A percentile compares a stretch with the other conserved stretches of the same genome.
Evolutionary conservation across 352 stramenopile genomes (phyloP).

Genomic region (Elongisporangium undulatum): DNA sequence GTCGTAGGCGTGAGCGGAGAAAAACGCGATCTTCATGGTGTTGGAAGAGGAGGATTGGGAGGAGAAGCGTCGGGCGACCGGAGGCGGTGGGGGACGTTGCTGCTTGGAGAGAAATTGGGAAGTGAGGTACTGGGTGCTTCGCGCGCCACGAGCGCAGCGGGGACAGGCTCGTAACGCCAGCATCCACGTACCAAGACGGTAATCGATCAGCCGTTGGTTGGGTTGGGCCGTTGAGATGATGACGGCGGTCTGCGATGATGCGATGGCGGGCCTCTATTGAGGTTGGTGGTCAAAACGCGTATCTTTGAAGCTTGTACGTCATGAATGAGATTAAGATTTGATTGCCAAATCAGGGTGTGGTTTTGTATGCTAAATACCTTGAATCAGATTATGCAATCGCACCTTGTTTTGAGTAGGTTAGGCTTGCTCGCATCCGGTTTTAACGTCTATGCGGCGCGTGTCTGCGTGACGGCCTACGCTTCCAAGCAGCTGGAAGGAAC

Average conservation of each 20-base stretch:
- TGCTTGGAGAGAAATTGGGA: background rate
- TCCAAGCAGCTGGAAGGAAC: background rate
- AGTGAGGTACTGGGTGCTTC: background rate
- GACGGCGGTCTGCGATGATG: background rate
- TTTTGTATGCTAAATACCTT: background rate
- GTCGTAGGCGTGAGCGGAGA: conserved; percentile 46
- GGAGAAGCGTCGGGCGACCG: background rate
- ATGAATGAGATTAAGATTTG: background rate
- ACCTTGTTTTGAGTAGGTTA: background rate
- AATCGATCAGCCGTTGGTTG: background rate
- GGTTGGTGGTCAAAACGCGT: background rate
- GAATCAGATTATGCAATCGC: background rate
- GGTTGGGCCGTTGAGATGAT: no score
- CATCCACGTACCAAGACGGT: background rate
- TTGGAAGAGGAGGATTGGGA: background rate
- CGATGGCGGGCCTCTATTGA: background rate
- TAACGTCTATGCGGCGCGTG: background rate
- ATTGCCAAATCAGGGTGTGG: background rate
- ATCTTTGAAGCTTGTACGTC: background rate
- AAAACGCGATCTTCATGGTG: conserved; percentile 59
- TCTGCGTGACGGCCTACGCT: background rate
- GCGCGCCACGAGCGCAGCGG: background rate
- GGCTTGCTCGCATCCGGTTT: background rate
- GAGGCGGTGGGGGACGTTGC: background rate
- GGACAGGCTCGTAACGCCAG: background rate